Evolutionary conservation across 148 eudicot species (phyloP), one percentile per base, ranked within the genome.

Genomic region (Bassia scoparia): DNA sequence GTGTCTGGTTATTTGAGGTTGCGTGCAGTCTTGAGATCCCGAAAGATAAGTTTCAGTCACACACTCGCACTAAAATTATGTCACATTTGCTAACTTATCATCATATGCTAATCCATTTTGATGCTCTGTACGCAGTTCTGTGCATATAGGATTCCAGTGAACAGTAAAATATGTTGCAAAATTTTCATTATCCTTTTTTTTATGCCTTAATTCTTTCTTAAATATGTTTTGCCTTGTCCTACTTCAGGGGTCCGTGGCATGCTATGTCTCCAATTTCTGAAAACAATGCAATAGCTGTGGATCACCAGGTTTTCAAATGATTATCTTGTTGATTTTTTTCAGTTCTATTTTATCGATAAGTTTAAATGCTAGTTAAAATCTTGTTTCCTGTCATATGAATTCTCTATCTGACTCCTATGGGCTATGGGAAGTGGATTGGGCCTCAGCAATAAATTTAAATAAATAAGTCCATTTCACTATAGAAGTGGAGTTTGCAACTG

Each of bases 261-360:
- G 87, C 98, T 72, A 88, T 89, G 73, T 91, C 98, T 75, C 96
- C 98, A 16, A 86, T 95, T 65, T 97, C 98, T 27, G 98, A 95
- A 78, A 95, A 83, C 79, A 95, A 95, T 81, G 90, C 96, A 55
- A 88, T 95, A 78, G 98, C 98, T 69, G 87, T 91, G 64, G 88
- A 91, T 67, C 37, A 79, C 68, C 83, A 88, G 98, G 98, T 94
- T 73, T 24, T 23, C 64, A 37, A 73, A 33, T 72, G 23, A 63
- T 70, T 61, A 27, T 73, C 61, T 67, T 12, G 24, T 29, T 78
- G 27, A 48, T 44, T 67, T 43, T 78, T n/a, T 78, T n/a, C 18
- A 26, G 6, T 67, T 26, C n/a, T n/a, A n/a, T 34, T 7, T 55
- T 20, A n/a, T 31, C 55, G 66, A 56, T 34, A 2, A 27, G 34